Conservation (phyloP, 1,284 basidiomycete genomes). For the Sanghuangporus baumii region DNA sequence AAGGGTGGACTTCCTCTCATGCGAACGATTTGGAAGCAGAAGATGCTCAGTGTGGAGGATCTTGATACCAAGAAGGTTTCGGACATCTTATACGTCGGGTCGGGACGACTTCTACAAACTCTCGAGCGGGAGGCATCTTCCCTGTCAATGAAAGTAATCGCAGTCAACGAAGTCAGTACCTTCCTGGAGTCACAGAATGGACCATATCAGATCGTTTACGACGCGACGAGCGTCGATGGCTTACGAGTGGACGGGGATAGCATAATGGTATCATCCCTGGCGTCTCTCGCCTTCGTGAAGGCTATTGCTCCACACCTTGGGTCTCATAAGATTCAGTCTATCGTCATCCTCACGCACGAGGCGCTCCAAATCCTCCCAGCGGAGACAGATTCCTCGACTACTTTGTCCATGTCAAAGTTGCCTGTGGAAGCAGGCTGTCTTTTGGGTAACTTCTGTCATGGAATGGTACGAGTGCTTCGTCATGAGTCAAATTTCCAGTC, state of each 20-base stretch:
- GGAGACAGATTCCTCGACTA: neutral
- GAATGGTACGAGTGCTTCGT: constrained; percentile 11
- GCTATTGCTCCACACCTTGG: neutral
- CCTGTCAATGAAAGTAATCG: neutral
- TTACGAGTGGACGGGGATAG: neutral
- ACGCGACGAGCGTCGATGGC: neutral
- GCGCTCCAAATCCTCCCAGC: neutral
- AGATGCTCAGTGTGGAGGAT: neutral
- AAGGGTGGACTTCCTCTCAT: neutral
- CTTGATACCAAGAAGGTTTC: neutral
- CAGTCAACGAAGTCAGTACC: neutral
- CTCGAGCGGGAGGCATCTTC: neutral
- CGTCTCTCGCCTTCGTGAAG: constrained; percentile 3
- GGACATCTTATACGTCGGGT: constrained; percentile 7
- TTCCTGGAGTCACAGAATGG: constrained; percentile 1
- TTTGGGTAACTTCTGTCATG: constrained; percentile 6
- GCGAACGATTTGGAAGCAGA: constrained; percentile 1
- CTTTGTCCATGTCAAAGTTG: too few relatives aligned
- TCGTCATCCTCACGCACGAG: neutral
- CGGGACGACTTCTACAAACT: neutral
- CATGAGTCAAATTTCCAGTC: neutral
- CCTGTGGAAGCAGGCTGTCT: neutral
- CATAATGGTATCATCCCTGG: neutral
- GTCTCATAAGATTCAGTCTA: neutral
- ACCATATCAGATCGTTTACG: constrained; percentile 3